Evolutionary conservation across 345 rosid species (phyloP).

Genomic region (Eucalyptus pumila): DNA sequence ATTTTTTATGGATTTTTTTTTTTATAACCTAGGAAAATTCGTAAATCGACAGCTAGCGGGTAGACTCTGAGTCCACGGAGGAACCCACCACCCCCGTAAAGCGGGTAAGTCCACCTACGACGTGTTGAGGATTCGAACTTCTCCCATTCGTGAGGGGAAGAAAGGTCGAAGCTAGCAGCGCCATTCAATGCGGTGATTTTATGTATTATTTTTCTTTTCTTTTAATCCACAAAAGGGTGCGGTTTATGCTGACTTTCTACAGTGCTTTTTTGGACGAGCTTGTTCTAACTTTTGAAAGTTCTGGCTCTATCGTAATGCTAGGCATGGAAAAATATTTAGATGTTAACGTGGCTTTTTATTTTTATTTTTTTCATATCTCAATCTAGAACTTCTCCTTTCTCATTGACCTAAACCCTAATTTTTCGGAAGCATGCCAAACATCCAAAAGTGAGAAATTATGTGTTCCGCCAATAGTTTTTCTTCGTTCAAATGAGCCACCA

Average conservation of each 20-base stretch:
- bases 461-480: neutral
- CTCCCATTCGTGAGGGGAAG: rapidly evolving
- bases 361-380: no score
- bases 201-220: neutral
- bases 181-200: neutral
- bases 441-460: neutral
- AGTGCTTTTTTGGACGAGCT: neutral
- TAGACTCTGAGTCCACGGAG: rapidly evolving
- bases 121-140: rapidly evolving
- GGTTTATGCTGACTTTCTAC: neutral
- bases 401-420: neutral
- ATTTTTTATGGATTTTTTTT: neutral
- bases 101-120: no score
- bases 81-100: no score
- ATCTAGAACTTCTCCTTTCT: neutral
- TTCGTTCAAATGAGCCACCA: neutral
- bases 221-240: neutral
- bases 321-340: neutral
- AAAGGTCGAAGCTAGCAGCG: no score
- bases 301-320: neutral
- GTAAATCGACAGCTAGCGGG: rapidly evolving
- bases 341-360: neutral
- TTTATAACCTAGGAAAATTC: no score
- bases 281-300: neutral
- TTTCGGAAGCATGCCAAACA: neutral